Base-by-base conservation (phyloP, 202 grass and related monocot species). In the Panicum virgatum region DNA sequence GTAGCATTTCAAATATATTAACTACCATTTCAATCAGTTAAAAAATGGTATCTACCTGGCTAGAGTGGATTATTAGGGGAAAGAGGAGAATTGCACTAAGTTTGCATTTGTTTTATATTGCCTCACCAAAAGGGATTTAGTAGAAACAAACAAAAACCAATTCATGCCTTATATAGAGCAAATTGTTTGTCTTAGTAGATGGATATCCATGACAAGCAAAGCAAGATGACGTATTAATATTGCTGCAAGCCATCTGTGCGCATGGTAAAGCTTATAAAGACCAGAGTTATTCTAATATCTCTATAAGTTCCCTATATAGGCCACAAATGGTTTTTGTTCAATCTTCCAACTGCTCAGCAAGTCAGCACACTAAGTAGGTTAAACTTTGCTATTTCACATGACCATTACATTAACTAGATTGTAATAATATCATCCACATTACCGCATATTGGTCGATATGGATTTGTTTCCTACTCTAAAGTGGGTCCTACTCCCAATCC, bases 341-440 rank as follows among this genome's bases (percentile, higher is more conserved):
- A 66, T 64, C 11, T 73, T 25, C 68, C 68, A 58, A 61, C 32
- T 75, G 45, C 27, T 48, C 23, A 14, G 22, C 12, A 59, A 27
- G 56, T 29, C 66, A 72, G 6, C 11, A 83, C 16, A 23, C 23
- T 71, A 54, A 66, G 83, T 57, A 48, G 47, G 48, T 83, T 36
- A 86, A 64, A 3, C 22, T 53, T 76, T 66, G 58, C 59, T 30
- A 73, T 12, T 66, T 69, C 40, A 25, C 74, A 73, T 53, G 57
- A 16, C 27, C 66, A 59, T 38, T 13, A 18, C 57, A 63, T 73
- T 77, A 48, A 19, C 37, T 51, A 45, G 43, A 53, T 36, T 73
- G 46, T 48, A 9, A 30, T 19, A 71, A 29, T 18, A 48, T 25
- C 13, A 29, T 20, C 27, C n/a, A n/a, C n/a, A n/a, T n/a, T n/a